Percentiles rank a stretch among this genome's conserved stretches.
Conservation (phyloP, 768 basidiomycete species). For the Gloeostereum incarnatum region DNA sequence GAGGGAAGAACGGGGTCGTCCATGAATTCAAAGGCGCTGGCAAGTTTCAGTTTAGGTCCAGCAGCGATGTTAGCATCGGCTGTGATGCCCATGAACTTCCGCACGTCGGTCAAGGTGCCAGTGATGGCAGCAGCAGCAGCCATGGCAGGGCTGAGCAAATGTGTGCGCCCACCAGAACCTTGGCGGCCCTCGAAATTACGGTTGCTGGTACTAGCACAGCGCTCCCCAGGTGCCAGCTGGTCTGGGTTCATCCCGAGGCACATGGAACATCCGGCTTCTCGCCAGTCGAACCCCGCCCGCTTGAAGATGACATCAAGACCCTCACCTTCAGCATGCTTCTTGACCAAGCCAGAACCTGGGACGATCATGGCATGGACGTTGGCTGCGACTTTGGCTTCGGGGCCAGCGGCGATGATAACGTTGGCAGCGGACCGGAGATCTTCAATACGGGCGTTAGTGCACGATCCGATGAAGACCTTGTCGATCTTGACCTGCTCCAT, state of each 20-base stretch:
- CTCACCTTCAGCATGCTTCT: constrained; percentile 85
- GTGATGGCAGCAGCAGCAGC: constrained; percentile 86
- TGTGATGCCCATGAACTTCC: constrained; percentile 52
- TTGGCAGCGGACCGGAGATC: constrained; percentile 82
- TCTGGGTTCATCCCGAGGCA: constrained; percentile 96
- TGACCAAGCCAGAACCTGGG: constrained; percentile 85
- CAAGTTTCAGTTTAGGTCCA: constrained; percentile 54
- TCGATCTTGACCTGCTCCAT: constrained; percentile 78
- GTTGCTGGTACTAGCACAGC: constrained; percentile 89
- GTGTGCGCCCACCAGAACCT: constrained; percentile 82
- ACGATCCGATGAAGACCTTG: constrained; percentile 92
- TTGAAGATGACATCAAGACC: constrained; percentile 82
- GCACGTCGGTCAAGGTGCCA: constrained; percentile 78
- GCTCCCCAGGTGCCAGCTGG: constrained; percentile 71
- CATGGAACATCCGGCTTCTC: constrained; percentile 95
- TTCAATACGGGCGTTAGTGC: constrained; percentile 92
- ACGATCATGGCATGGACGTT: constrained; percentile 85
- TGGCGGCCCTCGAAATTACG: constrained; percentile 91
- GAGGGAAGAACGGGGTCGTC: constrained; percentile 55
- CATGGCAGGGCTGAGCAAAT: constrained; percentile 87
- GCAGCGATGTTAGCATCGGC: constrained; percentile 33
- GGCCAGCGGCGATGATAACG: constrained; percentile 66
- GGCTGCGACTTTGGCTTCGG: constrained; percentile 63
- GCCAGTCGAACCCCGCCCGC: constrained; percentile 90
- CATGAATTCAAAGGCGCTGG: constrained; percentile 69